Evolutionary conservation across 768 basidiomycete genomes (phyloP).

Genomic region (Tubosaeta brunneosetosa): DNA sequence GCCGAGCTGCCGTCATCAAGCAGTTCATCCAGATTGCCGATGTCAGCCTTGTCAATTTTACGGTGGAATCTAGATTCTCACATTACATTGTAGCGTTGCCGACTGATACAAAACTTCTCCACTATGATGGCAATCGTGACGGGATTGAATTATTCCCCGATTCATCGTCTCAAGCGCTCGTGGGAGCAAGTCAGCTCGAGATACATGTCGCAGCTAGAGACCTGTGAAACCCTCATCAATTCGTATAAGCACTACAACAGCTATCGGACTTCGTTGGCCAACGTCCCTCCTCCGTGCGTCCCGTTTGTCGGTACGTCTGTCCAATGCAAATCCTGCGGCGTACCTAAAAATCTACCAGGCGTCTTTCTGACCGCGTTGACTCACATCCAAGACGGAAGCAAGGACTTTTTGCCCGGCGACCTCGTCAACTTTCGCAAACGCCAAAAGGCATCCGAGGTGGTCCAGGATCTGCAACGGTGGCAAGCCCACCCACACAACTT

Average conservation of each 20-base stretch:
- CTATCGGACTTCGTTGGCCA: slow-evolving; percentile 51
- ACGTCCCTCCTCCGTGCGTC: slow-evolving; percentile 59
- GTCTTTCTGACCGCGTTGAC: slow-evolving; percentile 57
- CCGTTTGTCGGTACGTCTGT: slow-evolving; percentile 58
- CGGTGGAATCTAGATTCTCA: slow-evolving; percentile 1
- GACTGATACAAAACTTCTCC: slow-evolving; percentile 61
- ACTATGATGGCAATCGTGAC: slow-evolving; percentile 66
- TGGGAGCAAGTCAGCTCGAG: slow-evolving; percentile 54
- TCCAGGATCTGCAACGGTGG: slow-evolving; percentile 55
- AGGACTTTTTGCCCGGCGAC: slow-evolving; percentile 40
- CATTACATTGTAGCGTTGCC: slow-evolving; percentile 45
- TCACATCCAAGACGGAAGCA: slow-evolving; percentile 60
- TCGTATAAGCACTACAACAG: slow-evolving; percentile 66
- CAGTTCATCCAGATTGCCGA: slow-evolving; percentile 66
- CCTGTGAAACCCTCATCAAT: slow-evolving; percentile 56
- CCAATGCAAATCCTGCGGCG: background rate
- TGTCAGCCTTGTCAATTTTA: slow-evolving; percentile 34
- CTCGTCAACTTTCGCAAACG: slow-evolving; percentile 60
- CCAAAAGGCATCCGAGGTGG: slow-evolving; percentile 48
- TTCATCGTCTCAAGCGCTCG: slow-evolving; percentile 60
- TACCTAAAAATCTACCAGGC: slow-evolving; percentile 33
- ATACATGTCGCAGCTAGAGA: slow-evolving; percentile 44
- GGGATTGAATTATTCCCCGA: slow-evolving; percentile 61
- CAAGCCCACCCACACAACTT: slow-evolving; percentile 54
- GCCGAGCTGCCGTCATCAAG: slow-evolving; percentile 56